Base-by-base conservation (phyloP, 2,329 filamentous ascomycete species). In the Cladosporium sp. region DNA sequence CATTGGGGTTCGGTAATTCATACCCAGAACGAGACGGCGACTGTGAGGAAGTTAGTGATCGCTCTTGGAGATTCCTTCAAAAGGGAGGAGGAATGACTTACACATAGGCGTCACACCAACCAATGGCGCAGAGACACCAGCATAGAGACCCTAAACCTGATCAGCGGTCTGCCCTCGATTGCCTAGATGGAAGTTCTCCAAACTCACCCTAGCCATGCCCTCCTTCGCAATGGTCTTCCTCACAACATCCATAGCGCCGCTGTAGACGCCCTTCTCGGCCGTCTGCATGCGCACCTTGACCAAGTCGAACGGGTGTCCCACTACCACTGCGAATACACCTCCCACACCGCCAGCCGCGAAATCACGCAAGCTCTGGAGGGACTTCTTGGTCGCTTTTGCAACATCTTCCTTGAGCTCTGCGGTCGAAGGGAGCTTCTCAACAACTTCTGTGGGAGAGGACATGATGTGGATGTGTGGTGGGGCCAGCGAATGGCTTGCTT, bases 21-120 rank as follows among this genome's bases (percentile, higher is more conserved):
- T 81, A 83, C 81, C 87, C 87, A 89, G 79, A 89, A 89, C 75
- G 85, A 88, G 21, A 89, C 86, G 61, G 87, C 87, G 73, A 89
- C 86, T 88, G 67, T 57, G 29, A 61, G 14, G 23, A 3, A 53
- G 11, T 63, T n/a, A 63, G 61, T 46, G 7, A 18, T 5, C 1
- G 10, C 28, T 40, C 33, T 58, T 26, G 5, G 10, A 31, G 11
- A 6, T 46, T 16, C 26, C 31, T 16, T 16, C 23, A 0, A 1
- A 0, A 12, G 4, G 16, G n/a, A n/a, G 14, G 2, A 7, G 3
- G 4, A 26, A n/a, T 3, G 23, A 87, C 93, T 81, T 86, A 97
- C 93, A 99, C 95, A 99, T 99, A 64, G 95, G 95, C 68, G 95
- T 99, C 18, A 99, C 95, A 63, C 95, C 95, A 11, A 97, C 91